Evolutionary conservation across 169 alveolate species (phyloP).

Genomic region (Plasmodium blacklocki): DNA sequence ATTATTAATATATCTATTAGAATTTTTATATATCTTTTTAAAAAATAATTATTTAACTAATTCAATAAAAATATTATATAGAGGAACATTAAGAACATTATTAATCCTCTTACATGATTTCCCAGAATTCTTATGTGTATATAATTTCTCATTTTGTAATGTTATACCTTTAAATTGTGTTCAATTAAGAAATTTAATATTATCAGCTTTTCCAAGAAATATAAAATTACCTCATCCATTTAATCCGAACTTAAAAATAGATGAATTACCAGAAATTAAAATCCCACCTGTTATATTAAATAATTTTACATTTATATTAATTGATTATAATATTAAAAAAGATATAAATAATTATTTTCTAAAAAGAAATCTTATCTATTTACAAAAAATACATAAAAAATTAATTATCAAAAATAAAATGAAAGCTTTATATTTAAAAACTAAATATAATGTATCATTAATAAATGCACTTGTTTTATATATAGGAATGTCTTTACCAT

Average conservation of each 20-base stretch:
- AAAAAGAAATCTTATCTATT: conserved; percentile 21
- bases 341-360: conserved; percentile 61
- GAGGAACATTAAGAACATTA: conserved; percentile 88
- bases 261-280: conserved; percentile 91
- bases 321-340: conserved; percentile 77
- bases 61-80: conserved; percentile 42
- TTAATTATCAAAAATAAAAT: conserved; percentile 76
- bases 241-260: conserved; percentile 90
- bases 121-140: conserved; percentile 96
- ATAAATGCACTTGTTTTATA: conserved; percentile 88
- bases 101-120: conserved; percentile 93
- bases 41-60: conserved; percentile 76
- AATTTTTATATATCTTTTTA: conserved; percentile 74
- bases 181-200: conserved; percentile 91
- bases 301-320: conserved; percentile 67
- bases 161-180: conserved; percentile 91
- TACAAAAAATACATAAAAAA: conserved; percentile 77
- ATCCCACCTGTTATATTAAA: conserved; percentile 86
- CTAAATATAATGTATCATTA: conserved; percentile 83
- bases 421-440: conserved; percentile 79
- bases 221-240: conserved; percentile 92
- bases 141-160: conserved; percentile 92
- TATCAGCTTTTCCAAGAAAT: conserved; percentile 93
- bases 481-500: conserved; percentile 80
- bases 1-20: conserved; percentile 80